These are phyloP conservation scores for Epithemia pelagica DNA, from an alignment of 108 stramenopile genomes.

Conservation along the genomic window DNA sequence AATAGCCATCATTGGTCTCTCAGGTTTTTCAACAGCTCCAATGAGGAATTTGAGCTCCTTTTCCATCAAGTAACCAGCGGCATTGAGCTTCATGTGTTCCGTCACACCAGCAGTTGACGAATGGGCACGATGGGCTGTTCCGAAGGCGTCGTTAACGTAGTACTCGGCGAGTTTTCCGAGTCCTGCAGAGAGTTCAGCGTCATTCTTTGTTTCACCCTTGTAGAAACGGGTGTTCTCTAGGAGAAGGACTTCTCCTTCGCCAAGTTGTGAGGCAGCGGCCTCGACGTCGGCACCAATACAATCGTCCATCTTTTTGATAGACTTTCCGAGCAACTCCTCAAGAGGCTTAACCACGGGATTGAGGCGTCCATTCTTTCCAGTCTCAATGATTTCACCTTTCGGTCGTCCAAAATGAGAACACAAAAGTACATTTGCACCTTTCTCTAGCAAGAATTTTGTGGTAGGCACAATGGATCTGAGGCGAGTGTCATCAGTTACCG, in stretches of 20 bases:
- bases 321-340: slow-evolving; percentile 49
- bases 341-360: slow-evolving; percentile 72
- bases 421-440: slow-evolving; percentile 87
- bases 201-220: slow-evolving; percentile 86
- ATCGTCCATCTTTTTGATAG: slow-evolving; percentile 65
- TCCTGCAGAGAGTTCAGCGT: slow-evolving; percentile 59
- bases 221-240: slow-evolving; percentile 98
- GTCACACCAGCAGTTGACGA: slow-evolving; percentile 94
- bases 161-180: slow-evolving; percentile 86
- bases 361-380: slow-evolving; percentile 81
- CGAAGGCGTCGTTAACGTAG: slow-evolving; percentile 99
- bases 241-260: slow-evolving; percentile 76
- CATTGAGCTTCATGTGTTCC: slow-evolving; percentile 58
- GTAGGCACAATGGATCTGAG: slow-evolving; percentile 85
- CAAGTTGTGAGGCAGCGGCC: slow-evolving; percentile 54
- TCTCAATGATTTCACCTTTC: slow-evolving; percentile 88
- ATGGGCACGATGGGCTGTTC: slow-evolving; percentile 98
- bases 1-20: slow-evolving; percentile 94
- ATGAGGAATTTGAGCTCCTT: slow-evolving; percentile 97
- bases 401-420: slow-evolving; percentile 87
- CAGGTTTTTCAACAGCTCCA: slow-evolving; percentile 93
- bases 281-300: slow-evolving; percentile 93
- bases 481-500: slow-evolving; percentile 87
- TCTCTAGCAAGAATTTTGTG: slow-evolving; percentile 73
- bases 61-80: slow-evolving; percentile 83